A percentile compares a stretch with the other conserved stretches of the same genome.
Conservation (phyloP, 129 eudicot species). For the Saussurea involucrata region DNA sequence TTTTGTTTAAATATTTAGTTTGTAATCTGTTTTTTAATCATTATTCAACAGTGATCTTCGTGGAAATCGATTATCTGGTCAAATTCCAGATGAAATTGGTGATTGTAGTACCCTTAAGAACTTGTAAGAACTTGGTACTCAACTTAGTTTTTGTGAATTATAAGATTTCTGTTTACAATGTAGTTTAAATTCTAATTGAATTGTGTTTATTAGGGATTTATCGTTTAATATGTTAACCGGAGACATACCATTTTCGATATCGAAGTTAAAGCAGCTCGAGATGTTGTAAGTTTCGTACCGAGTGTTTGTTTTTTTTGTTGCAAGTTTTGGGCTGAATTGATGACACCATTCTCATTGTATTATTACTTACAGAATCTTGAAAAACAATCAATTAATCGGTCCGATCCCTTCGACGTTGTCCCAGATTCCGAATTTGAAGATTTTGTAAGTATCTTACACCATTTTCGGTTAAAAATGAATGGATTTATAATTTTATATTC, state of each 20-base stretch:
- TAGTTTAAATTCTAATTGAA: background rate
- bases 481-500: no score
- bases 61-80: constrained; percentile 85
- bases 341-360: background rate
- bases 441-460: constrained; percentile 49
- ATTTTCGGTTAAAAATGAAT: background rate
- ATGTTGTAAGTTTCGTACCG: constrained; percentile 44
- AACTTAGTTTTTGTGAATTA: background rate
- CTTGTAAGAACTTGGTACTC: constrained; percentile 51
- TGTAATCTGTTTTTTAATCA: background rate
- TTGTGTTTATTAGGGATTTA: constrained; percentile 56
- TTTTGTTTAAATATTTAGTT: background rate
- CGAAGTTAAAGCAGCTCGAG: constrained; percentile 87
- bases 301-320: background rate
- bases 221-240: constrained; percentile 84
- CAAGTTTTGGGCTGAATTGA: background rate
- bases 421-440: constrained; percentile 88
- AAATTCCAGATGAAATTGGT: constrained; percentile 97
- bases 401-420: constrained; percentile 97
- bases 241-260: constrained; percentile 89
- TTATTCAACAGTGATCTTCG: constrained; percentile 64
- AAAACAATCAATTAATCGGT: constrained; percentile 80
- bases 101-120: constrained; percentile 64
- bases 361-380: constrained; percentile 54
- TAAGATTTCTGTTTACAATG: background rate